Percentiles rank a stretch among this genome's conserved stretches.
phyloP scores from a whole-genome alignment of 805 yeast genomes.

The Monosporozyma aerobia region DNA sequence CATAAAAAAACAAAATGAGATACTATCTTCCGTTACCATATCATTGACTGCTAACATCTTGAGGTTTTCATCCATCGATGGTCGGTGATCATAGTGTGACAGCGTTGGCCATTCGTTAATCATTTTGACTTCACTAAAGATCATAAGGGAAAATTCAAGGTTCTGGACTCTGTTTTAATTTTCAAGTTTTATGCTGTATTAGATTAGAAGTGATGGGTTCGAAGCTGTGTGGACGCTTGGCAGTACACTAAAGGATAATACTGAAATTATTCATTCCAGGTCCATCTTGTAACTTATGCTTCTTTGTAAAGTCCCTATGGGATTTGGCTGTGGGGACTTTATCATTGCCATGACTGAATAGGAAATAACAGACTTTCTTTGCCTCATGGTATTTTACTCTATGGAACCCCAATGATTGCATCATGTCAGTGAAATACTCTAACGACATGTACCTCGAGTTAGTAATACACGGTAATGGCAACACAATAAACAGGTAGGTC shows the following conservation, averaged over 20 bases:
- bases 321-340: neutral
- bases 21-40: too few species aligned
- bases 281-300: constrained; percentile 49
- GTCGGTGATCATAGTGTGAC: too few species aligned
- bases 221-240: neutral
- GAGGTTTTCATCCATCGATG: too few species aligned
- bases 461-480: constrained; percentile 78
- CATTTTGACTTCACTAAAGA: too few species aligned
- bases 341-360: constrained; percentile 32
- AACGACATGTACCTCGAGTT: constrained; percentile 74
- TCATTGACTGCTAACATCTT: too few species aligned
- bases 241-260: constrained; percentile 22
- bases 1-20: too few species aligned
- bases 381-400: constrained; percentile 45
- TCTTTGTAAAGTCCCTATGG: constrained; percentile 16
- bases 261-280: constrained; percentile 61
- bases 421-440: constrained; percentile 35
- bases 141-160: too few species aligned
- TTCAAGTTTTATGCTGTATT: too few species aligned
- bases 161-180: too few species aligned
- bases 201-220: neutral
- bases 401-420: constrained; percentile 53
- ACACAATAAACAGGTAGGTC: constrained; percentile 55
- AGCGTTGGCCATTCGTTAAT: too few species aligned
- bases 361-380: constrained; percentile 64